Evolutionary conservation across 1,284 basidiomycete species (phyloP), one percentile per base, ranked within the genome.

Genomic region (Ustilago nuda): DNA sequence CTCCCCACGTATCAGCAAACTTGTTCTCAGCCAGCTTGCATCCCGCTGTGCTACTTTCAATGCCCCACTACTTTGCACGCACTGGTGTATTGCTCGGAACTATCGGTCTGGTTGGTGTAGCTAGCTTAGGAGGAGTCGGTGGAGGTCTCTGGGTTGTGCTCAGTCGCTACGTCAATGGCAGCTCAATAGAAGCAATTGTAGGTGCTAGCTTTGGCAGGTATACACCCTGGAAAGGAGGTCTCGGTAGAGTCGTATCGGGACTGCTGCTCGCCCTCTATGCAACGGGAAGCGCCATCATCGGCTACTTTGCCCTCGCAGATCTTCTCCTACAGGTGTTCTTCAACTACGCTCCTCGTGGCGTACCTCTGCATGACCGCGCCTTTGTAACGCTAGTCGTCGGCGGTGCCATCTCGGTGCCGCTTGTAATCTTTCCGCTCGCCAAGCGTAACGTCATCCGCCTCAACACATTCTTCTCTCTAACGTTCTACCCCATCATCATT

Each of bases 391-490:
- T 84, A 19, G 77, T 80, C 9, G 66, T 84, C 2, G 82, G 82
- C 15, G 83, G 81, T 0, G 39, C 79, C 37, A 71, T 84, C 37
- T 78, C 77, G 8, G 64, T 79, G 5, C 83, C 84, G 19, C 64
- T 85, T 30, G 77, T 85, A 58, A 72, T 84, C 61, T 75, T 83
- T 11, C 78, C 83, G 4, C 80, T 84, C 17, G 80, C 82, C 23
- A 84, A 85, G 63, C 80, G 84, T 30, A 82, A 78, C 45, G 53
- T 85, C 12, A 83, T 85, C 60, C 79, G 82, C 17, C 75, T 85
- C 58, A 79, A 81, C 30, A 80, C 84, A 0, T 76, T 72, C 48
- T 68, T 76, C 36, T 72, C 78, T 12, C 30, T 82, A 8, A 35
- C 76, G 12, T 70, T 81, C 53, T 85, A 85, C 35, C 84, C 84